A percentile compares a stretch with the other conserved stretches of the same genome.
These are phyloP conservation scores for Stemphylium beticola DNA, from an alignment of 2,329 filamentous ascomycete species.

Conservation along the genomic window DNA sequence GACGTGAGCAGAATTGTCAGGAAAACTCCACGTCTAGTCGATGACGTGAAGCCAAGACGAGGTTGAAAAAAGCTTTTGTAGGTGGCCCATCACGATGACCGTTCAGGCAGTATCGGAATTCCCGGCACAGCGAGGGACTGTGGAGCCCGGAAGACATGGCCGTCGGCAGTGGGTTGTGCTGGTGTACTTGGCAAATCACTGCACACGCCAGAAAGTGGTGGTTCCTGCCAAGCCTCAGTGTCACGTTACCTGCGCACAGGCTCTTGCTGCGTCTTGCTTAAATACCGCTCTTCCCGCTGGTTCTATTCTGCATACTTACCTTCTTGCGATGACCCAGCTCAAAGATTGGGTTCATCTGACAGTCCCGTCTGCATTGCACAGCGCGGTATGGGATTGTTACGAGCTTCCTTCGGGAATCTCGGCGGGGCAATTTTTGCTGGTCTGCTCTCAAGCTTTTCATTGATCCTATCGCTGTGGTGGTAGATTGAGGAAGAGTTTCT, in stretches of 20 bases:
- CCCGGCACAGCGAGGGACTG: neutral
- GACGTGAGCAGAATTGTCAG: neutral
- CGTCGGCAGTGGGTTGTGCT: neutral
- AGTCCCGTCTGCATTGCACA: slow-evolving; percentile 49
- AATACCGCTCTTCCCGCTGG: neutral
- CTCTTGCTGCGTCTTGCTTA: neutral
- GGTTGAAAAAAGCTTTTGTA: neutral
- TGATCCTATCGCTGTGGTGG: slow-evolving; percentile 40
- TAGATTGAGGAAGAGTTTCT: slow-evolving; percentile 46
- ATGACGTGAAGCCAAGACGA: slow-evolving; percentile 11
- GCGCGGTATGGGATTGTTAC: slow-evolving; percentile 42
- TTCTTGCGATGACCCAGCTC: slow-evolving; percentile 44
- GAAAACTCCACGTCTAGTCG: neutral
- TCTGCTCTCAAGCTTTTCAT: slow-evolving; percentile 45
- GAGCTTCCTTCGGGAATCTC: slow-evolving; percentile 47
- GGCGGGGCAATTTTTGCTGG: slow-evolving; percentile 44
- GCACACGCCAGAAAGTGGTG: slow-evolving; percentile 2
- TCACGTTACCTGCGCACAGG: slow-evolving; percentile 1
- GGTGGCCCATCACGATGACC: neutral
- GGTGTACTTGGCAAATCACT: neutral
- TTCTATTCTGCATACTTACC: slow-evolving; percentile 33
- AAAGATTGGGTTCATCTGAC: slow-evolving; percentile 39
- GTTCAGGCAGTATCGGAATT: neutral
- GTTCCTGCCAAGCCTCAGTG: neutral
- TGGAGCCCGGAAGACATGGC: neutral